Evolutionary conservation across 768 basidiomycete species (phyloP), one percentile per base, ranked within the genome.

Genomic region (Holtermannia corniformis): DNA sequence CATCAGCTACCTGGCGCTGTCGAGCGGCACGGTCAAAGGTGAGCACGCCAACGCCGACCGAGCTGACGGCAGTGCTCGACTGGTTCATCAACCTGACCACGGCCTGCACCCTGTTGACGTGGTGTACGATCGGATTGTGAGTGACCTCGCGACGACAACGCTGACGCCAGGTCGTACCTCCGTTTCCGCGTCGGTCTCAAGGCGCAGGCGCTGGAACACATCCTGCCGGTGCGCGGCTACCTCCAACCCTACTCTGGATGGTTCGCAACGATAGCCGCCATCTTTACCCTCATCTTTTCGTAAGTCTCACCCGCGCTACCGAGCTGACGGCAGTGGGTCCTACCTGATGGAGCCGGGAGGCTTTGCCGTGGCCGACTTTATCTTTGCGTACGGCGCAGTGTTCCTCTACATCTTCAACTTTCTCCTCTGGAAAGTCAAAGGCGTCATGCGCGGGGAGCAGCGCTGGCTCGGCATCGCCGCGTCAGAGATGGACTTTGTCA

Each of bases 131-230:
- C 27, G 54, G 53, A 0, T 37, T 48, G 57, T 59, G 37, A 45
- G 57, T 55, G n/a, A 3, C 12, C 44, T 3, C 5, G 19, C 28
- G 7, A 14, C 11, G 16, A 22, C n/a, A 14, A 20, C 14, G 43
- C 14, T 2, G 24, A 54, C 20, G 11, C 19, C 40, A 46, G 57
- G n/a, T 62, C 63, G 2, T 65, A 57, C 45, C 22, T 65, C 27
- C 55, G 61, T n/a, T 65, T 65, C 58, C 56, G 62, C 50, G 41
- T 41, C 26, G 63, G 58, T 5, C 48, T 62, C 16, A 62, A 57
- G 47, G 43, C 41, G 25, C 63, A 65, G 51, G 61, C 58, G 5
- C 41, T 60, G 40, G 3, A 49, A 16, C 49, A 55, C 19, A 51
- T 52, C 24, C 22, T 59, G 13, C 57, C 57, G 26, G 52, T 44